Conservation (phyloP, 2,329 filamentous ascomycete genomes). For the Davidsoniella virescens region DNA sequence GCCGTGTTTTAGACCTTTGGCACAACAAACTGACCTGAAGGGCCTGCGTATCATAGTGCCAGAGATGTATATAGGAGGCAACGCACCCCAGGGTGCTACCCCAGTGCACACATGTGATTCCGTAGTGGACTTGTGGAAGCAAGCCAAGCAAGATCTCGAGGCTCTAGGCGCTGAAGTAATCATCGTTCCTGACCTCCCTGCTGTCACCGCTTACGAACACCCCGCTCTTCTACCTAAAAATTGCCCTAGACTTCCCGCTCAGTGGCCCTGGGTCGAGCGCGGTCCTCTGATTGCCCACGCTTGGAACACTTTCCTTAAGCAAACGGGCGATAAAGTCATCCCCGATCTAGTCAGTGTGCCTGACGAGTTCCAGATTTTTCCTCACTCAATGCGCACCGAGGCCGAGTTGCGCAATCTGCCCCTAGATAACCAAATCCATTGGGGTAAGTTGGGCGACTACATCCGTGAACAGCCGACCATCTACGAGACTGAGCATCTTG, state of each 20-base stretch:
- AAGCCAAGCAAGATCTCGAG: constrained; percentile 23
- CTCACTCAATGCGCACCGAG: constrained; percentile 16
- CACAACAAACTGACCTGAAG: constrained; percentile 19
- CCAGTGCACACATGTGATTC: constrained; percentile 13
- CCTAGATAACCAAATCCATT: constrained; percentile 15
- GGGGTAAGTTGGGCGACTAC: constrained; percentile 14
- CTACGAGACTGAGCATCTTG: constrained; percentile 26
- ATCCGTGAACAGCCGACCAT: constrained; percentile 19
- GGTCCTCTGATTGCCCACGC: constrained; percentile 32
- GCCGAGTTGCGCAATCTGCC: constrained; percentile 14
- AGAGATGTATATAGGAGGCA: constrained; percentile 31
- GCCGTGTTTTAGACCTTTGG: constrained; percentile 20
- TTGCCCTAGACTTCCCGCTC: constrained; percentile 21
- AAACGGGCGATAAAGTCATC: constrained; percentile 25
- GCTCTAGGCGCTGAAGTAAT: constrained; percentile 25
- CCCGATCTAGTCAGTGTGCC: constrained; percentile 23
- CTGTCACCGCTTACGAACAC: constrained; percentile 30
- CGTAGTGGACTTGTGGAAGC: constrained; percentile 18
- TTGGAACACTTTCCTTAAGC: constrained; percentile 34
- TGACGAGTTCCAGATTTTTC: constrained; percentile 24
- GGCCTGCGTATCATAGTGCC: constrained; percentile 34
- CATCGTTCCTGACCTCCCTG: constrained; percentile 27
- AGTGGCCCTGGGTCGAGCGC: constrained; percentile 31
- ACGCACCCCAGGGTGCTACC: constrained; percentile 13
- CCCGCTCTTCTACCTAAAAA: constrained; percentile 25